Percentiles rank a stretch among this genome's conserved stretches.
These are phyloP conservation scores for Phialophora chinensis DNA, from an alignment of 2,329 filamentous ascomycete species.

Conservation along the genomic window DNA sequence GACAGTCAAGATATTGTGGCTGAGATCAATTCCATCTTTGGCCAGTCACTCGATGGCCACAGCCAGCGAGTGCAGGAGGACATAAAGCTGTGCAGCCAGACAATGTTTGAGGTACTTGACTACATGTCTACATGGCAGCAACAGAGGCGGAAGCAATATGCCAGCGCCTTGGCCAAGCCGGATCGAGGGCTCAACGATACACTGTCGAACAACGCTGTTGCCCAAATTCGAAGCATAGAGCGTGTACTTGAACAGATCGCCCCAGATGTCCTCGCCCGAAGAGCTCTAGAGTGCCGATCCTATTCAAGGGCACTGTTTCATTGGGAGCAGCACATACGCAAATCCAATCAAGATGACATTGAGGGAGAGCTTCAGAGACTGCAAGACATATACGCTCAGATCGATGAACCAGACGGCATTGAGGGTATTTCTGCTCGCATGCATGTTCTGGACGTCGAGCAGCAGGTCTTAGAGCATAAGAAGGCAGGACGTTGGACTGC, in stretches of 20 bases:
- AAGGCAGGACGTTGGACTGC: conserved; percentile 94
- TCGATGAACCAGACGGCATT: conserved; percentile 95
- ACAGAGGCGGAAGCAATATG: conserved; percentile 65
- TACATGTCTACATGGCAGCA: conserved; percentile 92
- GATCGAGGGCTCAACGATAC: conserved; percentile 35
- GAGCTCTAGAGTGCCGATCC: conserved; percentile 91
- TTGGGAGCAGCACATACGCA: conserved; percentile 85
- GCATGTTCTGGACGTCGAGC: conserved; percentile 85
- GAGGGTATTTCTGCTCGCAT: conserved; percentile 91
- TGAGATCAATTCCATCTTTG: conserved; percentile 78
- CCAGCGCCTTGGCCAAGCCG: conserved; percentile 19
- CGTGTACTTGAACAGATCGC: conserved; percentile 72
- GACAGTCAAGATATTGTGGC: conserved; percentile 68
- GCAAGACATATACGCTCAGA: conserved; percentile 94
- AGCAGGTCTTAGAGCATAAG: conserved; percentile 89
- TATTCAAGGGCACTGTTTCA: conserved; percentile 92
- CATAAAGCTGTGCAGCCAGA: conserved; percentile 86
- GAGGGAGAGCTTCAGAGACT: conserved; percentile 73
- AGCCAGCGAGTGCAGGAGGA: conserved; percentile 68
- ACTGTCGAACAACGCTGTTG: conserved; percentile 33
- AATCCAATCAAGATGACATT: conserved; percentile 54
- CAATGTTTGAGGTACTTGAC: conserved; percentile 86
- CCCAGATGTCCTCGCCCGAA: conserved; percentile 74
- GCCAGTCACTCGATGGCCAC: conserved; percentile 64
- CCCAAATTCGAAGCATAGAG: conserved; percentile 69